Evolutionary conservation across 163 green algal genomes (phyloP).

Genomic region (Chlamydomonas reinhardtii): DNA sequence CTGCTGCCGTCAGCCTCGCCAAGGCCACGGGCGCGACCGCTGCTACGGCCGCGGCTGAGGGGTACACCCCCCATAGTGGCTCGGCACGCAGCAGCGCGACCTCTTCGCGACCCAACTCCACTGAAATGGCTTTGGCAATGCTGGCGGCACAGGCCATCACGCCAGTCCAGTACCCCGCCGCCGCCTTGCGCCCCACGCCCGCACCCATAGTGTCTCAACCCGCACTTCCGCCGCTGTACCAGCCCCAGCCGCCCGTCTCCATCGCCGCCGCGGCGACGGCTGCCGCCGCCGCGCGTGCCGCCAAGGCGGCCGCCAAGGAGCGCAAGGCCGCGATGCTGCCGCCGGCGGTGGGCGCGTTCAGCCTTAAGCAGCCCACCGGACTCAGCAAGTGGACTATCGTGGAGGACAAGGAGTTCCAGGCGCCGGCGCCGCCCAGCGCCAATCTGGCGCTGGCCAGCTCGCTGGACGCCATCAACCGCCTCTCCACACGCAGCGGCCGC

Average conservation of each 20-base stretch:
- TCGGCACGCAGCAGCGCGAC: background rate
- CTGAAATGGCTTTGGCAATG: too few species aligned
- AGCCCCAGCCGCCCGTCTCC: background rate
- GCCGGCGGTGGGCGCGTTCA: background rate
- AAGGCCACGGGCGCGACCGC: background rate
- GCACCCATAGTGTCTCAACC: too few species aligned
- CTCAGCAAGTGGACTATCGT: conserved; percentile 38
- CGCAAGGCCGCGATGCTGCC: too few species aligned
- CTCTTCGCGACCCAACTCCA: background rate
- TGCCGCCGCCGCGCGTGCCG: too few species aligned
- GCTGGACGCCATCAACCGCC: background rate
- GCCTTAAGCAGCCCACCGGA: conserved; percentile 41
- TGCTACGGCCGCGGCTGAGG: background rate
- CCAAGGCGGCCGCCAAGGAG: too few species aligned
- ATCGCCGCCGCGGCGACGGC: too few species aligned
- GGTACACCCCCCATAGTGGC: too few species aligned
- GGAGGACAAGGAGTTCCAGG: conserved; percentile 40
- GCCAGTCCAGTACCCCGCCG: too few species aligned
- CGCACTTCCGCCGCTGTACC: background rate
- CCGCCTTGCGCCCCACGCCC: too few species aligned
- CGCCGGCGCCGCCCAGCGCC: background rate
- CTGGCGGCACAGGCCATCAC: too few species aligned
- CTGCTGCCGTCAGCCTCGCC: background rate
- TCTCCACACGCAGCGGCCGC: background rate
- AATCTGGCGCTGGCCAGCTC: background rate